Conservation (phyloP, 2,329 filamentous ascomycete species). For the Blastomyces parvus region DNA sequence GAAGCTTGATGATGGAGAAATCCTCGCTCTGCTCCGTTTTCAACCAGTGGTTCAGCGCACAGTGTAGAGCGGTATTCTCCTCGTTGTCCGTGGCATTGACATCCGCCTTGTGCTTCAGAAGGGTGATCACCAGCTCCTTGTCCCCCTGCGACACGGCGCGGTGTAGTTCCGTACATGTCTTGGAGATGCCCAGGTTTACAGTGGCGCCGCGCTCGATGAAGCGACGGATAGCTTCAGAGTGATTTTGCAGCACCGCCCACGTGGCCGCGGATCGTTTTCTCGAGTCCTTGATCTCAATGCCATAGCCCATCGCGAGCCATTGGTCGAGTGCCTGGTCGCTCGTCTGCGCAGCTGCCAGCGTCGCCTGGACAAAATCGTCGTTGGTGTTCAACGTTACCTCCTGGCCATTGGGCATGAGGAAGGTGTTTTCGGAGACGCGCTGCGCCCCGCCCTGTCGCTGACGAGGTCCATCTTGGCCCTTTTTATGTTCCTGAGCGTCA, state of each 20-base stretch:
- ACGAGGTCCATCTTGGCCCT: not conserved
- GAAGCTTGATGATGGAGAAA: not conserved
- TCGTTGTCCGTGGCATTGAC: slow-evolving; percentile 2
- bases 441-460: not conserved
- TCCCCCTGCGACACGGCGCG: not conserved
- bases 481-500: not conserved
- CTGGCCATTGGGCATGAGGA: slow-evolving; percentile 1
- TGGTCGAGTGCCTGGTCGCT: not conserved
- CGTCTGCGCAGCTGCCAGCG: slow-evolving; percentile 2
- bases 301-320: not conserved
- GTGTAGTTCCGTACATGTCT: not conserved
- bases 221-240: not conserved
- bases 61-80: slow-evolving; percentile 1
- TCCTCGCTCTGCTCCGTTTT: not conserved
- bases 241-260: not conserved
- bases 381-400: not conserved
- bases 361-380: slow-evolving; percentile 3
- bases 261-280: not conserved
- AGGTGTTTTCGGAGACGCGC: not conserved
- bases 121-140: not conserved
- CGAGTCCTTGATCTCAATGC: not conserved
- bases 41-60: slow-evolving; percentile 3
- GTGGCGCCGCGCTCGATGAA: not conserved
- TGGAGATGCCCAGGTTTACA: not conserved
- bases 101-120: slow-evolving; percentile 1